phyloP scores from a whole-genome alignment of 768 basidiomycete genomes.

The Cystofilobasidium capitatum region DNA sequence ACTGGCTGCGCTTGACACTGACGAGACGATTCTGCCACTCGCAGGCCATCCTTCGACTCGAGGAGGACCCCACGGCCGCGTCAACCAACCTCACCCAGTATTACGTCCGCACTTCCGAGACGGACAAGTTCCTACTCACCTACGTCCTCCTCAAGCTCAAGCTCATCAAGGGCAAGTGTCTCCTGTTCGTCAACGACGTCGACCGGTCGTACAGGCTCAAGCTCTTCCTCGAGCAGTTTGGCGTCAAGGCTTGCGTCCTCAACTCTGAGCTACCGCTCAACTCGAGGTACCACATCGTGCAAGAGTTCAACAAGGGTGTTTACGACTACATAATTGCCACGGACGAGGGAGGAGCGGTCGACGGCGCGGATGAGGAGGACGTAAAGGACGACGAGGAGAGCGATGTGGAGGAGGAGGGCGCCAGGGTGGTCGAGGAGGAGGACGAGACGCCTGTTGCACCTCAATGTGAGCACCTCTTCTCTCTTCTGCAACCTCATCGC shows the following conservation, averaged over 20 bases:
- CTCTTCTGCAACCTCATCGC: background rate
- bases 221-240: conserved; percentile 96
- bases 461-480: conserved; percentile 12
- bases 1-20: background rate
- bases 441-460: conserved; percentile 2
- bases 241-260: conserved; percentile 87
- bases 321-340: conserved; percentile 99
- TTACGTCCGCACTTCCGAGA: conserved; percentile 74
- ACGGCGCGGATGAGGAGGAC: conserved; percentile 48
- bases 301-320: conserved; percentile 96
- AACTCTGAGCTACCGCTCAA: conserved; percentile 93
- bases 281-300: conserved; percentile 91
- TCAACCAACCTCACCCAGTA: conserved; percentile 75
- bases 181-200: conserved; percentile 92
- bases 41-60: conserved; percentile 74
- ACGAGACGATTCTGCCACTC: background rate
- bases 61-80: conserved; percentile 70
- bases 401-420: conserved; percentile 34
- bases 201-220: conserved; percentile 91
- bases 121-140: conserved; percentile 90
- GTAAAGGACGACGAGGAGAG: conserved; percentile 43
- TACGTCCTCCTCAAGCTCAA: conserved; percentile 95
- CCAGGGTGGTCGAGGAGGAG: conserved; percentile 25
- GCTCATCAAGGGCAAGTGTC: conserved; percentile 89
- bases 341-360: conserved; percentile 61